Percentiles rank a stretch among this genome's conserved stretches.
These are phyloP conservation scores for Blastocystis sp. DNA, from an alignment of 352 stramenopile species.

Conservation along the genomic window DNA sequence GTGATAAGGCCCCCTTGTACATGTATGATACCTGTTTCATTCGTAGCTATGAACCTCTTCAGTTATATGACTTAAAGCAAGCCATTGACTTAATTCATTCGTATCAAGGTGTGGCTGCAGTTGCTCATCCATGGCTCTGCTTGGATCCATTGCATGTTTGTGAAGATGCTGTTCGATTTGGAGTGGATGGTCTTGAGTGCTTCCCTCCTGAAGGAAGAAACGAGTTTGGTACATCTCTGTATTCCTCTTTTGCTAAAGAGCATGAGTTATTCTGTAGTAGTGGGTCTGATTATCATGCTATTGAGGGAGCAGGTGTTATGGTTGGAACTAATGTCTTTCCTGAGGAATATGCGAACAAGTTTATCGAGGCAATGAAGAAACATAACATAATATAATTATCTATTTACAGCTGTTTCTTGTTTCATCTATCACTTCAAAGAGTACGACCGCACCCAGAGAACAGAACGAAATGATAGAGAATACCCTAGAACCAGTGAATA, in stretches of 20 bases:
- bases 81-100: constrained; percentile 26
- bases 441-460: neutral
- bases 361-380: constrained; percentile 1
- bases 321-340: constrained; percentile 47
- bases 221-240: neutral
- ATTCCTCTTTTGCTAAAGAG: neutral
- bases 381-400: constrained; percentile 5
- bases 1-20: neutral
- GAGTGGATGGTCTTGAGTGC: constrained; percentile 32
- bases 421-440: constrained; percentile 38
- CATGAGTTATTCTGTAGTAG: constrained; percentile 25
- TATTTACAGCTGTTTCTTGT: constrained; percentile 59
- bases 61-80: neutral
- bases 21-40: neutral
- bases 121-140: constrained; percentile 46
- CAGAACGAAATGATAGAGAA: constrained; percentile 46
- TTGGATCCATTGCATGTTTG: constrained; percentile 22
- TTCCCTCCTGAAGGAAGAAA: neutral
- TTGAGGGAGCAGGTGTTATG: neutral
- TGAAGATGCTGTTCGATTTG: neutral
- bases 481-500: neutral
- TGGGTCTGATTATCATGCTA: constrained; percentile 34
- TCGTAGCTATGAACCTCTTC: constrained; percentile 20
- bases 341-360: neutral
- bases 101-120: neutral